A percentile compares a stretch with the other conserved stretches of the same genome.
Evolutionary conservation across 176 grass and related monocot species (phyloP).

Genomic region (Bolboschoenus planiculmis): DNA sequence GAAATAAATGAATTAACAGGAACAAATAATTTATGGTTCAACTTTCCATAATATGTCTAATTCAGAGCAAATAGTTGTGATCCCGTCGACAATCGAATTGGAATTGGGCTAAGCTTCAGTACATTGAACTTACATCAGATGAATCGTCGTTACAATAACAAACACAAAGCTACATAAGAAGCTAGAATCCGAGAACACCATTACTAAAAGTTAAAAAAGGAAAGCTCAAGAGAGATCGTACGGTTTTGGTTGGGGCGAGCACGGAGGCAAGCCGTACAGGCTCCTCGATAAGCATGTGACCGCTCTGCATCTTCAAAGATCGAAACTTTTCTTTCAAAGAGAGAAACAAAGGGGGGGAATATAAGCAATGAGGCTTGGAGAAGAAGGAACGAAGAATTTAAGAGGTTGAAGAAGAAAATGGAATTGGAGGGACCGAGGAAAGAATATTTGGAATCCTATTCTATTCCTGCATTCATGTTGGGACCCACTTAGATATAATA

Average conservation of each 20-base stretch:
- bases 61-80: background rate
- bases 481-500: background rate
- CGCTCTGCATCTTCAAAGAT: constrained; percentile 45
- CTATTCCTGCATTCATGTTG: background rate
- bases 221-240: constrained; percentile 26
- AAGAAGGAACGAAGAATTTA: constrained; percentile 20
- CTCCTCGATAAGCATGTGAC: constrained; percentile 88
- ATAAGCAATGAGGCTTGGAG: constrained; percentile 1
- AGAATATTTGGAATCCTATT: background rate
- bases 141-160: background rate
- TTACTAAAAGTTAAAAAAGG: background rate
- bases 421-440: background rate
- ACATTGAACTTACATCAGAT: background rate
- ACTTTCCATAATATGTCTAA: background rate
- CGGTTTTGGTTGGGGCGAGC: constrained; percentile 51
- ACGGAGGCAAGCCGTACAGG: constrained; percentile 69
- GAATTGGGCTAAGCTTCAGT: background rate
- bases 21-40: background rate
- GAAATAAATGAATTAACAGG: background rate
- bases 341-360: background rate
- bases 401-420: background rate
- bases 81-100: background rate
- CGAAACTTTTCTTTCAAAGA: background rate
- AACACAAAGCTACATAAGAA: background rate
- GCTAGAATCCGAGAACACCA: background rate